Base-by-base conservation (phyloP, 495 filamentous ascomycete species). In the Penicillium subrubescens region DNA sequence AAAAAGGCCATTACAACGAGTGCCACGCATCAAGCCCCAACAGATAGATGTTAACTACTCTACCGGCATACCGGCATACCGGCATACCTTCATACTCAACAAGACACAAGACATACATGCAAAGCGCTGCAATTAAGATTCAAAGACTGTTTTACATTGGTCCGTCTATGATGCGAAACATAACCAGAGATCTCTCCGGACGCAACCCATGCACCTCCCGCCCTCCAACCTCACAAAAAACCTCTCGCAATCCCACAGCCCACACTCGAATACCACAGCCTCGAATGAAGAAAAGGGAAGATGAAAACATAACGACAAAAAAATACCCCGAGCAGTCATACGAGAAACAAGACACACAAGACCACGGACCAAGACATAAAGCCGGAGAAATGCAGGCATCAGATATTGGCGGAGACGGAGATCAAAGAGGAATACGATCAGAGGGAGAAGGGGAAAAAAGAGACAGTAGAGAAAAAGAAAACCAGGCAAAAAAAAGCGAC, bases 131-230 rank as follows among this genome's bases (percentile, higher is more conserved):
- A 44, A 58, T 60, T 62, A 34, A 70, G 46, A 57, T 71, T 69
- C 61, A 71, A 72, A 73, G 64, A 62, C 21, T 78, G 74, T 79
- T 79, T 79, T 80, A 79, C 77, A 81, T 79, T 78, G 74, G 71
- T 75, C 74, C 74, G 71, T 80, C 77, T 80, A 81, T 79, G 72
- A 78, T 76, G 76, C 70, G 67, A 76, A 75, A 69, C 62, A 73
- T 59, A 73, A 73, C 67, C 75, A 73, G 63, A 72, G 60, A 71
- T 72, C 71, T 70, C 73, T 71, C 59, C 64, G 67, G 64, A 66
- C 68, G 64, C 66, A 69, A 68, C 72, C 78, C 73, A 43, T 71
- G 66, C 74, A 66, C 57, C 63, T 67, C 48, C 61, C 51, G 64
- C 69, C 60, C 64, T n/a, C 57, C 57, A 64, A 70, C 66, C 21